Conservation (phyloP, 2,329 filamentous ascomycete species). For the Sporothrix mexicana region DNA sequence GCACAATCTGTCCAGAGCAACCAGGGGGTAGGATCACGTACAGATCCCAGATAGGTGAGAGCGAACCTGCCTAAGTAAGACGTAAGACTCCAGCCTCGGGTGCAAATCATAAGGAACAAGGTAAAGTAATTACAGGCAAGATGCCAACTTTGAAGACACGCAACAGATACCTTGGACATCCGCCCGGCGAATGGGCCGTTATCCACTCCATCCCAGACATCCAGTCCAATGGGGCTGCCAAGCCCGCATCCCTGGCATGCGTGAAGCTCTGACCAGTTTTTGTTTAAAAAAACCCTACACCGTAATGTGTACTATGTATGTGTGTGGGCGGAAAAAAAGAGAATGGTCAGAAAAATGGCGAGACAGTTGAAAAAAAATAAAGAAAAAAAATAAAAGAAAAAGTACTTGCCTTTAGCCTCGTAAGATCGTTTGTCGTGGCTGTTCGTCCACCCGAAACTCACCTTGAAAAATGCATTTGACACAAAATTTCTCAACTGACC, state of each 20-base stretch:
- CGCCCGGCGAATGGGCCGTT: background rate
- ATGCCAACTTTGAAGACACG: background rate
- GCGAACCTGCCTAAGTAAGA: conserved; percentile 17
- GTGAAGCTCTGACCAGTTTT: conserved; percentile 28
- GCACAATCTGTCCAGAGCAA: conserved; percentile 11
- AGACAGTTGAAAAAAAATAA: background rate
- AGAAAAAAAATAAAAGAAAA: background rate
- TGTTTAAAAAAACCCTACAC: background rate
- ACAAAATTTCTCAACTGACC: background rate
- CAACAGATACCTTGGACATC: background rate
- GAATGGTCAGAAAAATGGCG: background rate
- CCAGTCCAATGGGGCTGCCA: conserved; percentile 27
- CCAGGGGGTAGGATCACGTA: conserved; percentile 11
- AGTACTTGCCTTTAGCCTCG: conserved; percentile 2
- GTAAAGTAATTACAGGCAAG: background rate
- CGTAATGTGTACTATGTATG: background rate
- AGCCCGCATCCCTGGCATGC: conserved; percentile 17
- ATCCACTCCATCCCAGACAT: conserved; percentile 18
- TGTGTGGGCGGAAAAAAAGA: background rate
- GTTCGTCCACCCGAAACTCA: background rate
- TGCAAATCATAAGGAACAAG: background rate
- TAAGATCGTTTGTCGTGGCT: background rate
- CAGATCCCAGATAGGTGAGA: conserved; percentile 15
- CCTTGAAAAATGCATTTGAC: background rate
- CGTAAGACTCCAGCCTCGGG: conserved; percentile 12